These are phyloP conservation scores for Schwanniomyces yamadae DNA, from an alignment of 805 yeast species.

Conservation along the genomic window DNA sequence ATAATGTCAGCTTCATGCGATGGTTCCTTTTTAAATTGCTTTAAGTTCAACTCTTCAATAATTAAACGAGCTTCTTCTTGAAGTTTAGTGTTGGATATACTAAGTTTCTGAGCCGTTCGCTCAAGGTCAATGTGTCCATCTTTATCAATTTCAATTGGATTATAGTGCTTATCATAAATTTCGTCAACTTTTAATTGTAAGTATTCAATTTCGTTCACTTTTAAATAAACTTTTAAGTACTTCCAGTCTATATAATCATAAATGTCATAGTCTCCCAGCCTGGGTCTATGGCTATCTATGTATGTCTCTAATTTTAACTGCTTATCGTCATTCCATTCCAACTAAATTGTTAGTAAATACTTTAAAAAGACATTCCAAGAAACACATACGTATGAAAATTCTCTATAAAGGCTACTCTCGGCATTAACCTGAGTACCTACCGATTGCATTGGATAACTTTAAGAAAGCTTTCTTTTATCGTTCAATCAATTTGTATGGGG, in stretches of 20 bases:
- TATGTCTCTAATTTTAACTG: slow-evolving; percentile 14
- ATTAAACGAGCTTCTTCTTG: too few relatives aligned
- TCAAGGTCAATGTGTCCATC: too few relatives aligned
- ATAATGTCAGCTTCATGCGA: too few relatives aligned
- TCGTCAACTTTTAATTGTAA: slow-evolving; percentile 22
- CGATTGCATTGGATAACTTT: neutral
- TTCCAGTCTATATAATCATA: slow-evolving; percentile 20
- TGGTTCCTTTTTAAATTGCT: too few relatives aligned
- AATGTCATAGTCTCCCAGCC: slow-evolving; percentile 11
- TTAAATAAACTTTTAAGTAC: slow-evolving; percentile 11
- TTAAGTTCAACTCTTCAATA: too few relatives aligned
- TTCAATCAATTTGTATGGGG: too few relatives aligned
- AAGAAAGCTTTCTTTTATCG: too few relatives aligned
- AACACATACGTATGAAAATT: neutral
- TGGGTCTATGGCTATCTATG: slow-evolving; percentile 9
- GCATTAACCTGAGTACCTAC: neutral
- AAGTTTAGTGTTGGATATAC: too few relatives aligned
- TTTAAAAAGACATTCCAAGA: neutral
- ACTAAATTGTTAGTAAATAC: slow-evolving; percentile 2
- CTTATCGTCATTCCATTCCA: slow-evolving; percentile 17
- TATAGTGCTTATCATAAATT: slow-evolving; percentile 15
- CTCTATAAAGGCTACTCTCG: neutral
- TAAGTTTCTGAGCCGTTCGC: too few relatives aligned
- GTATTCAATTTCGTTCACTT: slow-evolving; percentile 14
- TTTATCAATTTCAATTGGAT: too few relatives aligned